Percentiles rank a stretch among this genome's conserved stretches.
Conservation (phyloP, 306 rosid species). For the peach (Prunus persica) region DNA sequence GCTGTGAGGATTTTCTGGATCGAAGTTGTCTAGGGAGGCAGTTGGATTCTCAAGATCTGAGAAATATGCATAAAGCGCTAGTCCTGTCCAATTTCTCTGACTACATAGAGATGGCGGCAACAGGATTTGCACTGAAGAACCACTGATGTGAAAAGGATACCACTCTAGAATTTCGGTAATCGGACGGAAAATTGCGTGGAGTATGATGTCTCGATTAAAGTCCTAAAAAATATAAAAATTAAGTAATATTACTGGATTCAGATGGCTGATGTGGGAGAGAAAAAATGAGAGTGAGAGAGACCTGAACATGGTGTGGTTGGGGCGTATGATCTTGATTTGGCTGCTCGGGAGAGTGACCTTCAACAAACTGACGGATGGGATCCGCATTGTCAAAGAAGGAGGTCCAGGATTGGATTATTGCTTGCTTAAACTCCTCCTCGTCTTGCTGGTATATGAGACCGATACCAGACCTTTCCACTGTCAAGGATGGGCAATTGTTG, state of each 20-base stretch:
- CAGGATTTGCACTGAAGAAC: not conserved
- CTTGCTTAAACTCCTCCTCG: not conserved
- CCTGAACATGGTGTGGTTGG: no score
- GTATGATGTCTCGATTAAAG: no score
- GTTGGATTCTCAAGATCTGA: slow-evolving; percentile 1
- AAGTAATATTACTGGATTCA: no score
- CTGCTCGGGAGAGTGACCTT: no score
- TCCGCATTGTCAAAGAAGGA: not conserved
- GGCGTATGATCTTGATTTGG: no score
- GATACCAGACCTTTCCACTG: not conserved
- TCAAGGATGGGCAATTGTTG: not conserved
- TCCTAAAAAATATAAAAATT: no score
- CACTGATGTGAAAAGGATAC: not conserved
- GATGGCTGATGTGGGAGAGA: not conserved
- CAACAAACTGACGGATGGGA: not conserved
- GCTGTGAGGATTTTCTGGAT: not conserved
- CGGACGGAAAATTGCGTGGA: not conserved
- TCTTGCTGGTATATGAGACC: not conserved
- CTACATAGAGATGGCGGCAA: not conserved
- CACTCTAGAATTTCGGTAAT: not conserved
- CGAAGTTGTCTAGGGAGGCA: not conserved
- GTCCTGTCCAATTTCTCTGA: not conserved
- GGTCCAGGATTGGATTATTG: not conserved
- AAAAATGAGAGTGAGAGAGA: no score
- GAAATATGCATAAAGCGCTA: not conserved